A percentile compares a stretch with the other conserved stretches of the same genome.
phyloP scores from a whole-genome alignment of 768 basidiomycete species.

The Rhizopogon vesiculosus region DNA sequence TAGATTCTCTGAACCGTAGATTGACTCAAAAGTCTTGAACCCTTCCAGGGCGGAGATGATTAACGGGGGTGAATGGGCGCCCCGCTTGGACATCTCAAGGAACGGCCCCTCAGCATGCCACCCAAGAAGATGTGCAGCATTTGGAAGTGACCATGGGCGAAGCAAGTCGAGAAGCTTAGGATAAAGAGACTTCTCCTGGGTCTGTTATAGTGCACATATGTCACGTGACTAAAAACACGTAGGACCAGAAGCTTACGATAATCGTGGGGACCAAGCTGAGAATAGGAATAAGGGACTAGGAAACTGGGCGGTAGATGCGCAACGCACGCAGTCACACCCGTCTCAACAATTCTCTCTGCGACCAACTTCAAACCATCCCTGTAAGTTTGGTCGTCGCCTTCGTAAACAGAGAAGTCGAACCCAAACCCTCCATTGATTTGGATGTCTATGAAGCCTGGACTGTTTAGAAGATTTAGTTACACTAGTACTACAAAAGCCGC shows the following conservation, averaged over 20 bases:
- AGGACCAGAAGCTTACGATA: slow-evolving; percentile 45
- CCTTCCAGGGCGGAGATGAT: slow-evolving; percentile 61
- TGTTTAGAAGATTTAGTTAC: slow-evolving; percentile 19
- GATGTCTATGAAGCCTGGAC: slow-evolving; percentile 82
- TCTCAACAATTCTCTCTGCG: slow-evolving; percentile 76
- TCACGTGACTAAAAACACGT: neutral
- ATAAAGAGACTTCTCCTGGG: slow-evolving; percentile 73
- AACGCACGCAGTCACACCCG: slow-evolving; percentile 85
- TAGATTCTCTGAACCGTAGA: slow-evolving; percentile 68
- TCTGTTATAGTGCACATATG: slow-evolving; percentile 36
- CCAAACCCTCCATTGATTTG: slow-evolving; percentile 91
- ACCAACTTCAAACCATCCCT: slow-evolving; percentile 61
- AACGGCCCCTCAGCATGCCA: slow-evolving; percentile 94
- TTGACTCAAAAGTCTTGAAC: slow-evolving; percentile 62
- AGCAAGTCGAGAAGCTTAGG: slow-evolving; percentile 66
- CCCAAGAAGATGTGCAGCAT: slow-evolving; percentile 72
- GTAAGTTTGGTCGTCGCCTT: slow-evolving; percentile 66
- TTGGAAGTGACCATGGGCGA: slow-evolving; percentile 57
- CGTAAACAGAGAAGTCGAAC: slow-evolving; percentile 83
- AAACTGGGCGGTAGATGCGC: slow-evolving; percentile 1
- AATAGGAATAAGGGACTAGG: slow-evolving; percentile 22
- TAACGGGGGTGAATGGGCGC: slow-evolving; percentile 71
- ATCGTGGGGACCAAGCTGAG: slow-evolving; percentile 58
- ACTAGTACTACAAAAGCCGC: neutral
- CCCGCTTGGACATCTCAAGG: slow-evolving; percentile 75